Conservation (phyloP, 2,329 filamentous ascomycete genomes). For the Lecanoromycetidae sp. region DNA sequence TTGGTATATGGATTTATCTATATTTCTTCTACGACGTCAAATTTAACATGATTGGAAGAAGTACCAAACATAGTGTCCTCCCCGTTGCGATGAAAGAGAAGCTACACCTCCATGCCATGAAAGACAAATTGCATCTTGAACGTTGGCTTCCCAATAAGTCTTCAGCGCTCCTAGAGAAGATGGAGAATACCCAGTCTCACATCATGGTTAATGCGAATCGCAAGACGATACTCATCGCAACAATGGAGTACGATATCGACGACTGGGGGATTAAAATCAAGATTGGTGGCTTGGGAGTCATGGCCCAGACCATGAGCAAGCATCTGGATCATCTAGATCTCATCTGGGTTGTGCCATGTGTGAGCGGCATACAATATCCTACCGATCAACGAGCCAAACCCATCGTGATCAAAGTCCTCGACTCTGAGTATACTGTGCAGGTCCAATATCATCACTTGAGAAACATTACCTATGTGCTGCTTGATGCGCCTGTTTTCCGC, state of each 20-base stretch:
- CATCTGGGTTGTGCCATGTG: slow-evolving; percentile 52
- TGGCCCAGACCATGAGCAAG: slow-evolving; percentile 58
- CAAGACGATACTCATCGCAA: slow-evolving; percentile 50
- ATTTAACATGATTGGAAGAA: slow-evolving; percentile 47
- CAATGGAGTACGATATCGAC: slow-evolving; percentile 61
- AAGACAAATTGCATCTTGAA: slow-evolving; percentile 13
- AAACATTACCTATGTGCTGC: slow-evolving; percentile 57
- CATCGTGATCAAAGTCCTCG: slow-evolving; percentile 51
- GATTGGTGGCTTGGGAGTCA: slow-evolving; percentile 57
- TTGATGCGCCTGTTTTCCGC: slow-evolving; percentile 56
- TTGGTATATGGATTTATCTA: slow-evolving; percentile 46
- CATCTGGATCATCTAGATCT: slow-evolving; percentile 52
- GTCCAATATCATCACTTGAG: slow-evolving; percentile 52
- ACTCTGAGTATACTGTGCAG: slow-evolving; percentile 47
- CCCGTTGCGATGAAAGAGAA: slow-evolving; percentile 10
- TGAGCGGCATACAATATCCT: slow-evolving; percentile 53
- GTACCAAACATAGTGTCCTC: slow-evolving; percentile 32
- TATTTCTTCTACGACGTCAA: slow-evolving; percentile 52
- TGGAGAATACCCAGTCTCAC: neutral
- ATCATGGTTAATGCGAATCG: slow-evolving; percentile 3
- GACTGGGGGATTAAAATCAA: slow-evolving; percentile 61
- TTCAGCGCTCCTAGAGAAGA: slow-evolving; percentile 5
- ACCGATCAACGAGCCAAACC: slow-evolving; percentile 46
- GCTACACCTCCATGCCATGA: slow-evolving; percentile 10
- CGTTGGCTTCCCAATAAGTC: slow-evolving; percentile 3